phyloP scores from a whole-genome alignment of 2,329 filamentous ascomycete genomes.

The Verticillium nonalfalfae region DNA sequence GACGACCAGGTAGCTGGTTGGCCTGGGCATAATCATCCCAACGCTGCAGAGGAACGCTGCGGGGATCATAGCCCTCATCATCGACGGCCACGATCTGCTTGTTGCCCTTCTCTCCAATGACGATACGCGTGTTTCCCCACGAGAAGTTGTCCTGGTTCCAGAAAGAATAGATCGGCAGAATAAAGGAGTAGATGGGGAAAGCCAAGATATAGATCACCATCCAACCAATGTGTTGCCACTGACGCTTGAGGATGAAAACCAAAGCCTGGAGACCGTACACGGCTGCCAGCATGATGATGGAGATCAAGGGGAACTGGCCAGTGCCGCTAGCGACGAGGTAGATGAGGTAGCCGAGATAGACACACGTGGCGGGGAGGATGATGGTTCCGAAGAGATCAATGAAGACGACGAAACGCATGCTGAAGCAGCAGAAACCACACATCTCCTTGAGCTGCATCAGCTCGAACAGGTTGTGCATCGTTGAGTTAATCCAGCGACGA shows the following conservation, averaged over 20 bases:
- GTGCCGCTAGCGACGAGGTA: slow-evolving; percentile 64
- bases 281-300: slow-evolving; percentile 79
- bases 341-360: slow-evolving; percentile 82
- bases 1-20: slow-evolving; percentile 87
- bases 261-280: slow-evolving; percentile 94
- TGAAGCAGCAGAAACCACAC: slow-evolving; percentile 98
- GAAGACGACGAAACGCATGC: slow-evolving; percentile 94
- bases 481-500: slow-evolving; percentile 99
- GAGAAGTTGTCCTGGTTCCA: slow-evolving; percentile 99
- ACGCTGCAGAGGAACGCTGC: slow-evolving; percentile 85
- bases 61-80: slow-evolving; percentile 81
- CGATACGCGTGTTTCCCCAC: slow-evolving; percentile 97
- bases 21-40: slow-evolving; percentile 92
- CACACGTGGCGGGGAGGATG: slow-evolving; percentile 82
- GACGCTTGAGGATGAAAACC: slow-evolving; percentile 93
- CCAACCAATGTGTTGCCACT: slow-evolving; percentile 99
- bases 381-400: slow-evolving; percentile 90
- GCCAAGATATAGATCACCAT: slow-evolving; percentile 99
- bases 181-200: slow-evolving; percentile 86
- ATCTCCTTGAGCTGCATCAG: slow-evolving; percentile 86
- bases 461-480: slow-evolving; percentile 91
- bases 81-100: slow-evolving; percentile 88
- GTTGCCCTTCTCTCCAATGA: slow-evolving; percentile 86
- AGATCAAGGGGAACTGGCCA: slow-evolving; percentile 79
- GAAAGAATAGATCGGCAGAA: slow-evolving; percentile 94